Evolutionary conservation across 1,284 basidiomycete species (phyloP).

Genomic region (Lignosus rhinocerotis): DNA sequence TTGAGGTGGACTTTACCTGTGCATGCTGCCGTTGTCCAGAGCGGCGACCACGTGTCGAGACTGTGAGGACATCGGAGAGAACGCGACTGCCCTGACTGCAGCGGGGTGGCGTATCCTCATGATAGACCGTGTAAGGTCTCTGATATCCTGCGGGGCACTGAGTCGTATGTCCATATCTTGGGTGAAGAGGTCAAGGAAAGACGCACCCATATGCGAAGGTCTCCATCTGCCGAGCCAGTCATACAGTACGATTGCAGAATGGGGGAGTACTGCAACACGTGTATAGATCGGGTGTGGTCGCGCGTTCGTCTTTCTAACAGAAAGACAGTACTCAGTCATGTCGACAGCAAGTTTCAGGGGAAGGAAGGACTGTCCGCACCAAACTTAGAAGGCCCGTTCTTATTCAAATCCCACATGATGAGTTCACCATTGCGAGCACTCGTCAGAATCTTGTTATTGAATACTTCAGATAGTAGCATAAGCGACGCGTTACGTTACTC

Average conservation of each 20-base stretch:
- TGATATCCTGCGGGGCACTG: slow-evolving; percentile 62
- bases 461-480: slow-evolving; percentile 44
- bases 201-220: slow-evolving; percentile 80
- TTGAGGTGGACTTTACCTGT: slow-evolving; percentile 22
- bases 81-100: slow-evolving; percentile 69
- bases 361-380: slow-evolving; percentile 45
- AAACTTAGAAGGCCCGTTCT: slow-evolving; percentile 65
- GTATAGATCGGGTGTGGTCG: slow-evolving; percentile 77
- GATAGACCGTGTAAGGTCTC: slow-evolving; percentile 67
- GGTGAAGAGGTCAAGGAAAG: neutral
- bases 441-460: slow-evolving; percentile 79
- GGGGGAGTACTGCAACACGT: slow-evolving; percentile 65
- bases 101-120: slow-evolving; percentile 76
- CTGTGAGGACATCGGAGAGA: slow-evolving; percentile 66
- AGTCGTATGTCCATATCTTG: neutral
- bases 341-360: neutral
- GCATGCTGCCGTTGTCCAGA: slow-evolving; percentile 71
- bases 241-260: slow-evolving; percentile 70
- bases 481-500: neutral
- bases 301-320: slow-evolving; percentile 66
- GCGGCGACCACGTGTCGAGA: slow-evolving; percentile 76
- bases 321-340: too few relatives aligned
- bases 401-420: slow-evolving; percentile 83
- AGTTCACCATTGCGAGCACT: slow-evolving; percentile 84
- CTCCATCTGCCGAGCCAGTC: slow-evolving; percentile 82